phyloP scores from a whole-genome alignment of 495 filamentous ascomycete species.

The Filosporella fistucella region DNA sequence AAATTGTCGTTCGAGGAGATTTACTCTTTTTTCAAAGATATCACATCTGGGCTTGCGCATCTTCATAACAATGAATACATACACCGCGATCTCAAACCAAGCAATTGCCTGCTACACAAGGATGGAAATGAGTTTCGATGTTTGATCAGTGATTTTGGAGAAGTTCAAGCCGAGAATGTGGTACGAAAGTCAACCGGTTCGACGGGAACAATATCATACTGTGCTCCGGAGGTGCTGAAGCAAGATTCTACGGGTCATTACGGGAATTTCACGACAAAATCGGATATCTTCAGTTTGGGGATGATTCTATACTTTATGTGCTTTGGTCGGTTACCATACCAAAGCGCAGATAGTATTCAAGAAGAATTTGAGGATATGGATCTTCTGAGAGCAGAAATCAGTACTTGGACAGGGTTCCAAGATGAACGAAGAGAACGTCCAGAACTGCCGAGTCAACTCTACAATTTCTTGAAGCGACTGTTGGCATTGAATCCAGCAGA shows the following conservation, averaged over 20 bases:
- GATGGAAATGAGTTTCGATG: conserved; percentile 67
- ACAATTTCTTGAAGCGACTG: conserved; percentile 74
- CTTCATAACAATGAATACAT: conserved; percentile 93
- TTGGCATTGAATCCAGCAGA: conserved; percentile 72
- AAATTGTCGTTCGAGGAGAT: conserved; percentile 84
- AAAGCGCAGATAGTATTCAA: conserved; percentile 67
- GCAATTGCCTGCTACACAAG: conserved; percentile 79
- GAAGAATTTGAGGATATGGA: conserved; percentile 96
- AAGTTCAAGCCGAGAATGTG: conserved; percentile 79
- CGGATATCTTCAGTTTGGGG: conserved; percentile 92
- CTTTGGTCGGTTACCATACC: conserved; percentile 84
- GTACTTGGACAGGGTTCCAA: conserved; percentile 79
- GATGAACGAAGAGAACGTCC: conserved; percentile 66
- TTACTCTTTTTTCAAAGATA: conserved; percentile 94
- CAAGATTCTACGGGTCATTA: conserved; percentile 64
- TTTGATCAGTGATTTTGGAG: conserved; percentile 94
- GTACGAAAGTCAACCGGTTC: conserved; percentile 84
- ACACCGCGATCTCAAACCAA: conserved; percentile 92
- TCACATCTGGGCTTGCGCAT: conserved; percentile 85
- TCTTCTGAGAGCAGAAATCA: conserved; percentile 79
- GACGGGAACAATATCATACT: conserved; percentile 96
- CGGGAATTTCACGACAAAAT: conserved; percentile 92
- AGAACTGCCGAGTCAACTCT: conserved; percentile 84
- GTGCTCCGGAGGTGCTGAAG: conserved; percentile 87
- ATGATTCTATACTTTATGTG: conserved; percentile 99